Conservation (phyloP, 2,329 filamentous ascomycete genomes). For the Aspergillus sp. region DNA sequence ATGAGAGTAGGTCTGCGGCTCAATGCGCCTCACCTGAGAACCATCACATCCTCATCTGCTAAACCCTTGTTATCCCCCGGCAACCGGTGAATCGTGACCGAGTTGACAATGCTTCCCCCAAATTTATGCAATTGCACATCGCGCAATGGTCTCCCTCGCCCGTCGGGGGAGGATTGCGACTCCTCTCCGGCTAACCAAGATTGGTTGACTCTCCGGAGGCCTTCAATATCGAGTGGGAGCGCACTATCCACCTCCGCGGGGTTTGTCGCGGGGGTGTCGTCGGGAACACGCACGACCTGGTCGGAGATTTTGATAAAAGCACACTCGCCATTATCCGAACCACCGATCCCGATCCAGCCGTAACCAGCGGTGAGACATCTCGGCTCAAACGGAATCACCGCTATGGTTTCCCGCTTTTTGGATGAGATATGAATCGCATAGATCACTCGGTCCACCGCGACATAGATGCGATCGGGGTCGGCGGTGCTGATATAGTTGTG, state of each 20-base stretch:
- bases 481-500: constrained; percentile 85
- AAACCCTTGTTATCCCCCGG: constrained; percentile 39
- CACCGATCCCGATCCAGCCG: constrained; percentile 88
- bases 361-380: constrained; percentile 82
- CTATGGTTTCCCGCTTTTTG: constrained; percentile 70
- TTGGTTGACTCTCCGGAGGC: constrained; percentile 22
- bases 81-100: constrained; percentile 61
- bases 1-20: constrained; percentile 44
- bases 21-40: constrained; percentile 44
- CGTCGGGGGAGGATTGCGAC: constrained; percentile 14
- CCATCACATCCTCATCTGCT: constrained; percentile 55
- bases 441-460: constrained; percentile 74
- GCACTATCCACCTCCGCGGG: constrained; percentile 55
- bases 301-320: constrained; percentile 66
- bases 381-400: constrained; percentile 67
- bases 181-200: constrained; percentile 22
- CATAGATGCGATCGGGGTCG: constrained; percentile 75
- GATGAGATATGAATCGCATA: constrained; percentile 67
- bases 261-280: constrained; percentile 34
- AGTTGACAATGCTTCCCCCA: constrained; percentile 64
- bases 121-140: constrained; percentile 57
- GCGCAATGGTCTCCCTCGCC: constrained; percentile 27
- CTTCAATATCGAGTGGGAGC: constrained; percentile 51
- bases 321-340: constrained; percentile 79
- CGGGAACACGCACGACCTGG: constrained; percentile 34